Percentiles rank a stretch among this genome's conserved stretches.
Evolutionary conservation across 495 filamentous ascomycete species (phyloP).

Genomic region (Massariosphaeria phaeospora): DNA sequence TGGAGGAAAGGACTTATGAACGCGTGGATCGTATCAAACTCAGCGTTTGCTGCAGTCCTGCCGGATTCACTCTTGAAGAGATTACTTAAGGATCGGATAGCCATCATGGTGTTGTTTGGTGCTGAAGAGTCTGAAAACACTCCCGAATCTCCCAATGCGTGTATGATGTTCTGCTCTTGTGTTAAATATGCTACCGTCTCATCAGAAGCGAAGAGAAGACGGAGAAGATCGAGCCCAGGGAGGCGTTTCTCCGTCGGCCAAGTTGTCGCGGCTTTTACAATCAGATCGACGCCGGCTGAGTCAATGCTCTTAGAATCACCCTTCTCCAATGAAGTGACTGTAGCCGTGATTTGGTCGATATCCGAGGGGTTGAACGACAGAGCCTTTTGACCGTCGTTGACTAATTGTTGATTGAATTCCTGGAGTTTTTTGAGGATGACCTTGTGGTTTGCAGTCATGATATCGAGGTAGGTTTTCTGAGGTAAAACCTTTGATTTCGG

Average conservation of each 20-base stretch:
- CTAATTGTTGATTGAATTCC: constrained; percentile 63
- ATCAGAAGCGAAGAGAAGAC: constrained; percentile 64
- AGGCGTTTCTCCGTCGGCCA: constrained; percentile 79
- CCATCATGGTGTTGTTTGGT: constrained; percentile 80
- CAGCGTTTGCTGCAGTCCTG: constrained; percentile 53
- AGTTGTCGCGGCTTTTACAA: constrained; percentile 61
- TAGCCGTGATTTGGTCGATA: constrained; percentile 50
- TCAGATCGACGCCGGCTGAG: constrained; percentile 50
- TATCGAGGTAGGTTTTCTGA: constrained; percentile 78
- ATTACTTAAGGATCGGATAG: constrained; percentile 76
- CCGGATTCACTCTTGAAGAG: constrained; percentile 74
- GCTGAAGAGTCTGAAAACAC: constrained; percentile 52
- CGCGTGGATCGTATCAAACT: constrained; percentile 49
- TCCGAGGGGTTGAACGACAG: constrained; percentile 68
- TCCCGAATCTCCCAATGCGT: constrained; percentile 48
- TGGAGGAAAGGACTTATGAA: constrained; percentile 37
- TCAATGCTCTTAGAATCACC: constrained; percentile 37
- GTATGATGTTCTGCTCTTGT: constrained; percentile 48
- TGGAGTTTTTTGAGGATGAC: constrained; percentile 68
- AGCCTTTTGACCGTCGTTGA: constrained; percentile 65
- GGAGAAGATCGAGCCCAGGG: constrained; percentile 79
- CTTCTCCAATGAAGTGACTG: constrained; percentile 53
- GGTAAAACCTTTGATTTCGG: constrained; percentile 63
- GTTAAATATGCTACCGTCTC: constrained; percentile 55
- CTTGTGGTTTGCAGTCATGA: constrained; percentile 55